Conservation (phyloP, 106 monocot species). For the Chionographis japonica region DNA sequence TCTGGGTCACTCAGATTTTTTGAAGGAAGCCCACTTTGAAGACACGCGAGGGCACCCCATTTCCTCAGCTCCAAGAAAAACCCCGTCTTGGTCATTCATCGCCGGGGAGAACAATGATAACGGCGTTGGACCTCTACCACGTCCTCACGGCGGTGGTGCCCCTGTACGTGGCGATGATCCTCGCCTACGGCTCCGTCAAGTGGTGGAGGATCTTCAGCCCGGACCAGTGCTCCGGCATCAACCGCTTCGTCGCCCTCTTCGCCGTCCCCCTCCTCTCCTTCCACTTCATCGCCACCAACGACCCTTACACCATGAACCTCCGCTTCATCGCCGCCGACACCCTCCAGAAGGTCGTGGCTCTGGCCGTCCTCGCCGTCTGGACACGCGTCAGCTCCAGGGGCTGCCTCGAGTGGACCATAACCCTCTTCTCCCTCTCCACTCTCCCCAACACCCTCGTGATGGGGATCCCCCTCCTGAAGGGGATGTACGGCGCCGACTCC, state of each 20-base stretch:
- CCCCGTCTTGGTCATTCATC: no score
- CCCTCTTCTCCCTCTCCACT: constrained; percentile 40
- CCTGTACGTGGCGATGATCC: constrained; percentile 48
- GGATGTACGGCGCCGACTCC: constrained; percentile 38
- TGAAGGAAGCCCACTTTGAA: no score
- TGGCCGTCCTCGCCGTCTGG: constrained; percentile 34
- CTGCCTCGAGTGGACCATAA: constrained; percentile 48
- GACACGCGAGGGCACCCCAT: no score
- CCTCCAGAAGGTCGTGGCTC: constrained; percentile 42
- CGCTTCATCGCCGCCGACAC: constrained; percentile 55
- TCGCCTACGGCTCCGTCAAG: constrained; percentile 48
- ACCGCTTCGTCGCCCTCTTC: constrained; percentile 56
- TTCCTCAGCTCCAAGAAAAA: no score
- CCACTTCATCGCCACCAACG: constrained; percentile 58
- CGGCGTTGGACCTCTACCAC: constrained; percentile 33
- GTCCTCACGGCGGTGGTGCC: constrained; percentile 53
- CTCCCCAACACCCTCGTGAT: constrained; percentile 60
- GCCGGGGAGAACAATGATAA: constrained; percentile 18
- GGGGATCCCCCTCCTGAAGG: constrained; percentile 49
- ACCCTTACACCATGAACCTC: constrained; percentile 43
- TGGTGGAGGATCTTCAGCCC: constrained; percentile 53
- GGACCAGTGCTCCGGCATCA: constrained; percentile 56
- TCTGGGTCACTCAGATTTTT: no score
- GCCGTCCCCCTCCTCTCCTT: constrained; percentile 54
- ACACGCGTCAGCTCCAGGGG: constrained; percentile 17